Evolutionary conservation across 768 basidiomycete species (phyloP).

Genomic region (Trametes sanguinea): DNA sequence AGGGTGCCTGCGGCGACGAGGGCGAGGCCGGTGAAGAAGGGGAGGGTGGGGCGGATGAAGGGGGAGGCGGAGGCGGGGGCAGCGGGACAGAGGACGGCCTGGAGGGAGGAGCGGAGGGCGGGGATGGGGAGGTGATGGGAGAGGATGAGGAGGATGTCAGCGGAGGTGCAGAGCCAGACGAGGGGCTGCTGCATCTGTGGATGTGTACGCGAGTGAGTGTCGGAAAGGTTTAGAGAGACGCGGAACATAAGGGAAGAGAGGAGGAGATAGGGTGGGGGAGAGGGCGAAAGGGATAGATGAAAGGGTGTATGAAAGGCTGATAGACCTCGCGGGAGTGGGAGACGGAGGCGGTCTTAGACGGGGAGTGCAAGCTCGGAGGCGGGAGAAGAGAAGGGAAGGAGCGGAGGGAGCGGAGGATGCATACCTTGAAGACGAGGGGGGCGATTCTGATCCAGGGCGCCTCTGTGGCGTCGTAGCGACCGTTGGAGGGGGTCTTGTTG

Average conservation of each 20-base stretch:
- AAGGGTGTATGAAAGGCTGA: not conserved
- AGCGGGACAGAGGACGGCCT: constrained; percentile 19
- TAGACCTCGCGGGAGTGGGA: not conserved
- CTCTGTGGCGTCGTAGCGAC: constrained; percentile 55
- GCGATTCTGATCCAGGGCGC: constrained; percentile 56
- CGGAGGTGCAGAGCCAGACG: constrained; percentile 40
- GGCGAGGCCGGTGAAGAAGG: constrained; percentile 24
- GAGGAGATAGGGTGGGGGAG: constrained; percentile 1
- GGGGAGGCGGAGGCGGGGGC: constrained; percentile 5
- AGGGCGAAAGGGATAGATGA: not conserved
- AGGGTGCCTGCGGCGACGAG: constrained; percentile 23
- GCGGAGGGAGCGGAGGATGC: not conserved
- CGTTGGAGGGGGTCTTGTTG: constrained; percentile 52
- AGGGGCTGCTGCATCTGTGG: constrained; percentile 50
- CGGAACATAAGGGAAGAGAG: too few relatives aligned
- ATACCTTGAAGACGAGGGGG: constrained; percentile 56
- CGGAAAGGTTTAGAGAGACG: too few relatives aligned
- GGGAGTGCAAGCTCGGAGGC: not conserved
- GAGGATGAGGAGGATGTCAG: constrained; percentile 27
- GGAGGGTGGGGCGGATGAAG: constrained; percentile 21
- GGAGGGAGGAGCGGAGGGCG: constrained; percentile 21
- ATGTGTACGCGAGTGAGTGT: too few relatives aligned
- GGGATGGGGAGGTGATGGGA: constrained; percentile 21
- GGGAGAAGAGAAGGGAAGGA: not conserved
- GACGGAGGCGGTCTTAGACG: too few relatives aligned